Percentiles rank a stretch among this genome's conserved stretches.
phyloP scores from a whole-genome alignment of 1,284 basidiomycete species.

The Rhodotorula sp. region DNA sequence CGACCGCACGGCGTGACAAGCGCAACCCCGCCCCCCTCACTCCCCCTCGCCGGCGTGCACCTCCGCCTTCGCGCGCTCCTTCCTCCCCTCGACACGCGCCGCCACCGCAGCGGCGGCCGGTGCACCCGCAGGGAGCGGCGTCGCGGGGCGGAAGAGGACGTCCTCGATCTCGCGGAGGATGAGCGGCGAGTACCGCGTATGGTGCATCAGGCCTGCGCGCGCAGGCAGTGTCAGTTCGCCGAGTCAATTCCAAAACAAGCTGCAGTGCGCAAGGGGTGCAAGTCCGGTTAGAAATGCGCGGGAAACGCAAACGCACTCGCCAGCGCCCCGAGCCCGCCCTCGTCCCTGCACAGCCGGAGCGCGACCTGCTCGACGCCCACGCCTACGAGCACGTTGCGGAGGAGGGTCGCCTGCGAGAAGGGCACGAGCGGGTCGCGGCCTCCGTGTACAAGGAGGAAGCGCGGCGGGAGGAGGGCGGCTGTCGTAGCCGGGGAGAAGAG shows the following conservation, averaged over 20 bases:
- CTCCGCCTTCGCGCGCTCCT: not conserved
- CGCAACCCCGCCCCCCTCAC: no score
- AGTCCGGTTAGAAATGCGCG: not conserved
- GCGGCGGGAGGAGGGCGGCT: slow-evolving; percentile 42
- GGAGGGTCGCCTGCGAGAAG: slow-evolving; percentile 49
- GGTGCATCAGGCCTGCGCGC: slow-evolving; percentile 30
- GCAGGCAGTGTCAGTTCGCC: not conserved
- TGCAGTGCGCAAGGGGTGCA: not conserved
- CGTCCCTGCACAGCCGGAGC: slow-evolving; percentile 49
- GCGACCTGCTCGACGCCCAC: slow-evolving; percentile 48
- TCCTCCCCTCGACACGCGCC: not conserved
- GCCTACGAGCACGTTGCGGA: slow-evolving; percentile 49
- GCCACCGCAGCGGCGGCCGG: not conserved
- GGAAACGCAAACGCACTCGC: slow-evolving; percentile 12
- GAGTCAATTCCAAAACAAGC: no score
- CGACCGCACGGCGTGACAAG: no score
- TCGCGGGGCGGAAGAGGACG: not conserved
- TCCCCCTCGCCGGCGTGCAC: not conserved
- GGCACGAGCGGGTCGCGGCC: slow-evolving; percentile 48
- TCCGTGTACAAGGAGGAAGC: slow-evolving; percentile 50
- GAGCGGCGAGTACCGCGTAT: slow-evolving; percentile 29
- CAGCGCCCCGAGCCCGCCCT: slow-evolving; percentile 22
- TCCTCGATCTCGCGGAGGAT: slow-evolving; percentile 25
- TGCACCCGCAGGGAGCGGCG: not conserved
- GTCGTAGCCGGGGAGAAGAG: slow-evolving; percentile 40